These are phyloP conservation scores for Aspergillus heteromorphus DNA, from an alignment of 495 filamentous ascomycete species.

Conservation along the genomic window DNA sequence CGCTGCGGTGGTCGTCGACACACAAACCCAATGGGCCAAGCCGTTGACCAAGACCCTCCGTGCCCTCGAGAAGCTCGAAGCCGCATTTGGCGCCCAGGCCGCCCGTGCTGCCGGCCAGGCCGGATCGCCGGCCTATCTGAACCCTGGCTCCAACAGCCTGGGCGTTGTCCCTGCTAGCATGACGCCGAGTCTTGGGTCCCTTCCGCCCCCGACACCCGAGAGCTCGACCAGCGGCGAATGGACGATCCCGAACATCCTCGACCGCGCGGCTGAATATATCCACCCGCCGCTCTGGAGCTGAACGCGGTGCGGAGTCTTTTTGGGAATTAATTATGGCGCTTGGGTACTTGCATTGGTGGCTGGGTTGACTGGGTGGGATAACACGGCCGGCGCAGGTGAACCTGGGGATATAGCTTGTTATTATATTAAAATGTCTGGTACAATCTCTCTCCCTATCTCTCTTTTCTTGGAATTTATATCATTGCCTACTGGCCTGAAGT, in stretches of 20 bases:
- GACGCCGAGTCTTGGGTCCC: slow-evolving; percentile 35
- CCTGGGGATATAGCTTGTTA: not conserved
- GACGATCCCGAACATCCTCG: slow-evolving; percentile 41
- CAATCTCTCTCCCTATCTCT: not conserved
- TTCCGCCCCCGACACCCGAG: slow-evolving; percentile 44
- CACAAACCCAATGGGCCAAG: slow-evolving; percentile 44
- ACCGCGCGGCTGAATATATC: slow-evolving; percentile 44
- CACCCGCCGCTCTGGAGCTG: slow-evolving; percentile 44
- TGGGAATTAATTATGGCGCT: slow-evolving; percentile 1
- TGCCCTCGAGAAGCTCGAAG: slow-evolving; percentile 41
- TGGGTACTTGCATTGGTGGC: not conserved
- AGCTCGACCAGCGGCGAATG: slow-evolving; percentile 46
- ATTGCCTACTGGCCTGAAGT: not conserved
- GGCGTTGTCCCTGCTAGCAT: slow-evolving; percentile 21
- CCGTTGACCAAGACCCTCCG: slow-evolving; percentile 42
- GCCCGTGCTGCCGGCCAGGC: slow-evolving; percentile 5
- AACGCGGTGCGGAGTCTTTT: not conserved
- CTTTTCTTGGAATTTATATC: too few relatives aligned
- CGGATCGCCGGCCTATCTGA: slow-evolving; percentile 15
- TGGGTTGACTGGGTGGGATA: not conserved
- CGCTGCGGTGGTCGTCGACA: slow-evolving; percentile 24
- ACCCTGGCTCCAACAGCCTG: slow-evolving; percentile 14
- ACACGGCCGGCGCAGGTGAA: not conserved
- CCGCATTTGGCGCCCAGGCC: slow-evolving; percentile 29
- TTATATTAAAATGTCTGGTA: not conserved